Evolutionary conservation across 139 green algal species (phyloP).

Genomic region (Desmodesmus armatus): DNA sequence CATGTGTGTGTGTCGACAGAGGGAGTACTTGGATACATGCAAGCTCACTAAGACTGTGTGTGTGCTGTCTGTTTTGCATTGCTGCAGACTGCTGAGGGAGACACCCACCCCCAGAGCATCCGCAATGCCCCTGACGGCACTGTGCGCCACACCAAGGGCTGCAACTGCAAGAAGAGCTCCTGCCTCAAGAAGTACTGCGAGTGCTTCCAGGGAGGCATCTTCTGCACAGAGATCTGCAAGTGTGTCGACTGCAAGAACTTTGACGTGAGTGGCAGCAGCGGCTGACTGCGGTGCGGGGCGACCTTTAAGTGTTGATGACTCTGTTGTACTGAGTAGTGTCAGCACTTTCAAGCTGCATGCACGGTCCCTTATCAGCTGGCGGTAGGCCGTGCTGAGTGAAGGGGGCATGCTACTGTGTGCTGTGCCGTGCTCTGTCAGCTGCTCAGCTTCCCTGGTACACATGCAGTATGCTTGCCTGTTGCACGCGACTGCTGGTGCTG

Average conservation of each 20-base stretch:
- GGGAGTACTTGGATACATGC: no score
- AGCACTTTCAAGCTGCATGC: neutral
- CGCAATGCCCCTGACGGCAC: slow-evolving; percentile 29
- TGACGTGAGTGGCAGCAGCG: slow-evolving; percentile 56
- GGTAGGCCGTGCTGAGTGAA: no score
- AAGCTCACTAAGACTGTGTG: no score
- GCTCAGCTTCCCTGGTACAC: no score
- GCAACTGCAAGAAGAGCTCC: slow-evolving; percentile 91
- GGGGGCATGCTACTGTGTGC: no score
- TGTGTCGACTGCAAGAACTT: slow-evolving; percentile 93
- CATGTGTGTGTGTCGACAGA: no score
- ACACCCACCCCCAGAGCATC: slow-evolving; percentile 10
- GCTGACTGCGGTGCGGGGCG: neutral
- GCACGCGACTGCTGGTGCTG: neutral
- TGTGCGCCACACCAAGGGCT: slow-evolving; percentile 87
- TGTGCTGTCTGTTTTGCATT: neutral
- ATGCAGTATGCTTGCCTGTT: no score
- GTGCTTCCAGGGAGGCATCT: slow-evolving; percentile 93
- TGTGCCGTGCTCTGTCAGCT: no score
- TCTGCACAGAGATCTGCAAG: slow-evolving; percentile 89
- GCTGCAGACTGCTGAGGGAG: slow-evolving; percentile 36
- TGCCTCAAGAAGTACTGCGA: slow-evolving; percentile 99
- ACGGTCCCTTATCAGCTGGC: neutral
- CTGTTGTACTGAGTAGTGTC: neutral
- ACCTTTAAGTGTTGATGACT: neutral